Percentiles rank a stretch among this genome's conserved stretches.
phyloP scores from a whole-genome alignment of 352 stramenopile species.

The Pythium myriotylum region DNA sequence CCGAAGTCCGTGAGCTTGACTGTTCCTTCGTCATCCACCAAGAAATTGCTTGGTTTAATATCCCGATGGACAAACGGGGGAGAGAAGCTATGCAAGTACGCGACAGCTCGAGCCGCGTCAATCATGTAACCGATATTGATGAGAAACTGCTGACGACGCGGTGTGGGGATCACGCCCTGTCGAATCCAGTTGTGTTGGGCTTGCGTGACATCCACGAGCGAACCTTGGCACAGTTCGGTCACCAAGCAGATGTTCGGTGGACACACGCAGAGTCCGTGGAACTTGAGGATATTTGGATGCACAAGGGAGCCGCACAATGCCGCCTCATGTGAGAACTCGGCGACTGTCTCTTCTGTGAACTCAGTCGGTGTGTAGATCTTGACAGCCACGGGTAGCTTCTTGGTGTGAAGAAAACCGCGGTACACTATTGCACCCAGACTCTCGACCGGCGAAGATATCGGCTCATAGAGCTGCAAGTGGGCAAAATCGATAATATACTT shows the following conservation, averaged over 20 bases:
- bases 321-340: constrained; percentile 44
- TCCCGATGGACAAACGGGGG: constrained; percentile 48
- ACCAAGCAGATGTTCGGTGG: constrained; percentile 53
- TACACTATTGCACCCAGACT: constrained; percentile 28
- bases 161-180: neutral
- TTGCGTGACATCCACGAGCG: constrained; percentile 28
- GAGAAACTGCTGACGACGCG: constrained; percentile 28
- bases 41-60: constrained; percentile 64
- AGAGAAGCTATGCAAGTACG: constrained; percentile 50
- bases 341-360: constrained; percentile 43
- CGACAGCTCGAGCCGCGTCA: constrained; percentile 40
- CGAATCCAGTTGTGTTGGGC: constrained; percentile 4
- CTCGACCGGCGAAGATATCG: constrained; percentile 27
- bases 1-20: constrained; percentile 66
- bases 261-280: constrained; percentile 51
- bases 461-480: constrained; percentile 44
- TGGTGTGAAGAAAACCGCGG: constrained; percentile 32
- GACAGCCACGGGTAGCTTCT: constrained; percentile 39
- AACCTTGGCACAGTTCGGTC: constrained; percentile 49
- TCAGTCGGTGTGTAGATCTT: constrained; percentile 51
- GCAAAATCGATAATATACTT: constrained; percentile 75
- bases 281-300: constrained; percentile 49
- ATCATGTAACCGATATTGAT: constrained; percentile 41
- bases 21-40: constrained; percentile 34
- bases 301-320: constrained; percentile 36